Evolutionary conservation across 768 basidiomycete genomes (phyloP).

Genomic region (Trametes gibbosa): DNA sequence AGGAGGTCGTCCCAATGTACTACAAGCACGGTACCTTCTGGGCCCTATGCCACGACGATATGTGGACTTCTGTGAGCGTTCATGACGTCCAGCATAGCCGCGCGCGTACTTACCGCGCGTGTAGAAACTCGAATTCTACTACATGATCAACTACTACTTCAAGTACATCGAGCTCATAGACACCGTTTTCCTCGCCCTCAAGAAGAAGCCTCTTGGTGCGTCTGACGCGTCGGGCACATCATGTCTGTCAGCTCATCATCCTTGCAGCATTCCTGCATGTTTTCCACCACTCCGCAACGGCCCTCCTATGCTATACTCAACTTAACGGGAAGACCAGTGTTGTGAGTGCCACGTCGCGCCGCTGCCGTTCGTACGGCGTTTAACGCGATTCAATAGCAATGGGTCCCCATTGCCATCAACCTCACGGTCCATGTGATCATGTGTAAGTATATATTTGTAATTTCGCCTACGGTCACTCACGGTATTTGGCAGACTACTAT

Average conservation of each 20-base stretch:
- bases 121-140: slow-evolving; percentile 91
- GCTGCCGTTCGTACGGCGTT: not conserved
- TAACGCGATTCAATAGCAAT: slow-evolving; percentile 59
- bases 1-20: slow-evolving; percentile 84
- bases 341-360: slow-evolving; percentile 47
- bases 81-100: not conserved
- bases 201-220: slow-evolving; percentile 96
- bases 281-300: slow-evolving; percentile 98
- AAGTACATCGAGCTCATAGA: slow-evolving; percentile 96
- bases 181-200: slow-evolving; percentile 94
- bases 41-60: slow-evolving; percentile 69
- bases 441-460: slow-evolving; percentile 61
- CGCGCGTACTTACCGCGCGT: not conserved
- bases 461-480: not conserved
- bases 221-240: not conserved
- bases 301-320: slow-evolving; percentile 91
- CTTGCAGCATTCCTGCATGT: slow-evolving; percentile 86
- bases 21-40: slow-evolving; percentile 70
- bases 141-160: slow-evolving; percentile 99
- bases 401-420: slow-evolving; percentile 93
- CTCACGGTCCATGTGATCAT: slow-evolving; percentile 93
- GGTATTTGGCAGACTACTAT: slow-evolving; percentile 77
- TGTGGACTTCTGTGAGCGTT: slow-evolving; percentile 84
- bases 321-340: slow-evolving; percentile 93
- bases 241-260: not conserved